These are phyloP conservation scores for Symmetrospora coprosmae DNA, from an alignment of 768 basidiomycete genomes.

Conservation along the genomic window DNA sequence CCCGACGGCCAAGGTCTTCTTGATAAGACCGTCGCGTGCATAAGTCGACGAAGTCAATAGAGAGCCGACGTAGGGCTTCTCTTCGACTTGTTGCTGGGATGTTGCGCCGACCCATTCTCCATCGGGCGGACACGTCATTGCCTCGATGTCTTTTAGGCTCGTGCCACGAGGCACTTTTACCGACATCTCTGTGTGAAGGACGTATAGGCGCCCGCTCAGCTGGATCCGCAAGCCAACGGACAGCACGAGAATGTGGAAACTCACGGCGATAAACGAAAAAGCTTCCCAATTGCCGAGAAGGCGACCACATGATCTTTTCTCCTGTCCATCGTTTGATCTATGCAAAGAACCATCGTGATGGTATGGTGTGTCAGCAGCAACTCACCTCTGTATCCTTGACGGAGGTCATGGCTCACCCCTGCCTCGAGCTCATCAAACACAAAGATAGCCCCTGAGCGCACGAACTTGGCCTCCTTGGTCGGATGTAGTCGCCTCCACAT, in stretches of 20 bases:
- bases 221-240: not conserved
- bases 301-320: not conserved
- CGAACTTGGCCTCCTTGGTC: too few relatives aligned
- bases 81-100: not conserved
- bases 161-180: not conserved
- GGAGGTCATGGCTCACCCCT: too few relatives aligned
- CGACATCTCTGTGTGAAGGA: not conserved
- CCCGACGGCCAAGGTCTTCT: not conserved
- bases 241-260: not conserved
- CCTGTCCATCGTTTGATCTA: not conserved
- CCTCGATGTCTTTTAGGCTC: not conserved
- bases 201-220: too few relatives aligned
- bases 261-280: conserved; percentile 2
- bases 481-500: too few relatives aligned
- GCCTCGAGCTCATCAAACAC: not conserved
- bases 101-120: not conserved
- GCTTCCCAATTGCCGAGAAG: not conserved
- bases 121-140: not conserved
- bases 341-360: not conserved
- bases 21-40: not conserved
- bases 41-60: not conserved
- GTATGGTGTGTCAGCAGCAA: not conserved
- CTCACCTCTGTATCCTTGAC: not conserved
- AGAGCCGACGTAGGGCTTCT: not conserved
- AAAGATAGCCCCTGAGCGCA: not conserved